A percentile compares a stretch with the other conserved stretches of the same genome.
Evolutionary conservation across 371 early-diverging fungal genomes (phyloP).

Genomic region (Mucor lusitanicus): DNA sequence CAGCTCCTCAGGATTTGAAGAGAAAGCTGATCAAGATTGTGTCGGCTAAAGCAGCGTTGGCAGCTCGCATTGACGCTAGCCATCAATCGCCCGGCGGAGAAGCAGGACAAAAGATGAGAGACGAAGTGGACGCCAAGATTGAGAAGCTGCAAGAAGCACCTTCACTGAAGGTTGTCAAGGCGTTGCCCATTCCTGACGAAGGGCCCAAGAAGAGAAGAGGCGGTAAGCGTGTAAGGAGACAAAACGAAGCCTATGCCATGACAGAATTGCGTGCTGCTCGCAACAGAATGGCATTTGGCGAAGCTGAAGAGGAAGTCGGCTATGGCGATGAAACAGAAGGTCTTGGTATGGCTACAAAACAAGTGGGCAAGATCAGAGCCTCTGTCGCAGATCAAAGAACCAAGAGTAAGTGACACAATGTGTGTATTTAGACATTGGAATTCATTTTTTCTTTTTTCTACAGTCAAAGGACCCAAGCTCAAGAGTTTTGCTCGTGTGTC

Average conservation of each 20-base stretch:
- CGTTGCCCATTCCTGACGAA: constrained; percentile 92
- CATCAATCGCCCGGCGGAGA: constrained; percentile 72
- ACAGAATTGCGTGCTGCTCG: constrained; percentile 90
- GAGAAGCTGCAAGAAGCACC: constrained; percentile 89
- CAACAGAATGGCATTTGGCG: constrained; percentile 92
- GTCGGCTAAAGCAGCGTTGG: constrained; percentile 83
- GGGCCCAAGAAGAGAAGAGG: constrained; percentile 89
- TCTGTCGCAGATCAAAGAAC: constrained; percentile 60
- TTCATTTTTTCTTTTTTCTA: too few relatives aligned
- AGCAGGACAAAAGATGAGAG: constrained; percentile 68
- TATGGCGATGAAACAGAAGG: constrained; percentile 84
- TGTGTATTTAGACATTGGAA: too few relatives aligned
- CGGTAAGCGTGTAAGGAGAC: constrained; percentile 83
- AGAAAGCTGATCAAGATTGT: constrained; percentile 77
- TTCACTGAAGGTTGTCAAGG: constrained; percentile 81
- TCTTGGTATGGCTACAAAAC: constrained; percentile 83
- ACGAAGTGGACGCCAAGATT: constrained; percentile 85
- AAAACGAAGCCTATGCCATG: constrained; percentile 81
- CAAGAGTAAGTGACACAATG: constrained; percentile 61
- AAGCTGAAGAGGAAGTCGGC: constrained; percentile 86
- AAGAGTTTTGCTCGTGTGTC: constrained; percentile 42
- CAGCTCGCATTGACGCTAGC: constrained; percentile 87
- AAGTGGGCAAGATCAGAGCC: constrained; percentile 74
- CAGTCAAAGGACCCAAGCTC: constrained; percentile 69
- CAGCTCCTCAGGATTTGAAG: constrained; percentile 76